Evolutionary conservation across 2,329 filamentous ascomycete species (phyloP).

Genomic region (Trichophyton simii): DNA sequence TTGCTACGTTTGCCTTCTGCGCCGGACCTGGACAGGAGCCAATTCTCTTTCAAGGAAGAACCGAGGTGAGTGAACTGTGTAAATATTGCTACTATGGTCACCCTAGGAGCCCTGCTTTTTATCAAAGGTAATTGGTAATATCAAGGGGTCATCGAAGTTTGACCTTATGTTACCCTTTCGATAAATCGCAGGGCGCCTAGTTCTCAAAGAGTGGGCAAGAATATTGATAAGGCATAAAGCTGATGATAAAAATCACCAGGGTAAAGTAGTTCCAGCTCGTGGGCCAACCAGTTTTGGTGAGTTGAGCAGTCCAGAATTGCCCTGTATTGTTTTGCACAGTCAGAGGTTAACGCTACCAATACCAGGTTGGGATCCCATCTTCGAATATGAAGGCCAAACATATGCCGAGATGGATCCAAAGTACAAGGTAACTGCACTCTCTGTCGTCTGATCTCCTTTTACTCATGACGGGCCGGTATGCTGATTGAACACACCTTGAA

Average conservation of each 20-base stretch:
- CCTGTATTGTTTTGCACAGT: conserved; percentile 11
- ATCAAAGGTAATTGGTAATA: neutral
- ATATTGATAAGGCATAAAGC: neutral
- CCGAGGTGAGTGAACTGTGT: conserved; percentile 43
- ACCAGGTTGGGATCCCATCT: conserved; percentile 91
- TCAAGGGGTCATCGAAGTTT: neutral
- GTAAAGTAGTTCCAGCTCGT: conserved; percentile 72
- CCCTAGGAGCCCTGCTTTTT: neutral
- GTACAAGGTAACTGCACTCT: conserved; percentile 56
- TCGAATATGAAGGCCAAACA: conserved; percentile 85
- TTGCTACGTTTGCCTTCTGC: conserved; percentile 92
- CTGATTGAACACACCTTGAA: conserved; percentile 11
- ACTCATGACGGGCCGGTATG: neutral
- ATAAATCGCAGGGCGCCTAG: neutral
- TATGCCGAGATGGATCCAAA: conserved; percentile 90
- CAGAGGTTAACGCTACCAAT: conserved; percentile 5
- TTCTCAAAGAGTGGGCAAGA: too few relatives aligned
- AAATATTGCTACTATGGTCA: neutral
- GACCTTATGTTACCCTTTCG: neutral
- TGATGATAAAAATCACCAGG: conserved; percentile 28
- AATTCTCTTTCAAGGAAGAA: conserved; percentile 82
- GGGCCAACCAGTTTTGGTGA: conserved; percentile 73
- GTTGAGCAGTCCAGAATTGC: conserved; percentile 19
- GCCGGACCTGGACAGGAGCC: conserved; percentile 72
- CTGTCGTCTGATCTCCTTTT: neutral